Conservation (phyloP, 1,284 basidiomycete species). For the Malassezia arunalokei region DNA sequence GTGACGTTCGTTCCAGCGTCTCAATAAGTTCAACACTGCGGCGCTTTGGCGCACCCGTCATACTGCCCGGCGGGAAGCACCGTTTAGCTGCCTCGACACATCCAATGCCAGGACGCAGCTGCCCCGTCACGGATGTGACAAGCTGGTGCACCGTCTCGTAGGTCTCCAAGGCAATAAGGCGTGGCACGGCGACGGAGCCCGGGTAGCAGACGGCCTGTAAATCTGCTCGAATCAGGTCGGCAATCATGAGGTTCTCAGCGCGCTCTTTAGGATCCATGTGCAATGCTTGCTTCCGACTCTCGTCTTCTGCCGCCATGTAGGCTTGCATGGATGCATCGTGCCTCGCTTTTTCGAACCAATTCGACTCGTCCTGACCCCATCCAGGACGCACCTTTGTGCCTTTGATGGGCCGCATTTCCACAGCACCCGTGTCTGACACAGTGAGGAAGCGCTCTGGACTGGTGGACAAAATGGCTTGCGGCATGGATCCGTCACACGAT, state of each 20-base stretch:
- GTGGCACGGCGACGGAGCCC: constrained; percentile 65
- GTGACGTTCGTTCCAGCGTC: constrained; percentile 54
- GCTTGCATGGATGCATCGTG: constrained; percentile 19
- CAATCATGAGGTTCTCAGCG: constrained; percentile 97
- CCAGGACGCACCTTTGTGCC: constrained; percentile 53
- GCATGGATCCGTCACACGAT: background rate
- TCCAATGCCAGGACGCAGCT: constrained; percentile 48
- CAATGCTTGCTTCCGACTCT: constrained; percentile 49
- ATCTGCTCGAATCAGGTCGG: constrained; percentile 88
- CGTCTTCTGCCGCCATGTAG: constrained; percentile 43
- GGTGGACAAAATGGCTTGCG: constrained; percentile 54
- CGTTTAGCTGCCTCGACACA: constrained; percentile 62
- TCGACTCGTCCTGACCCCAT: constrained; percentile 30
- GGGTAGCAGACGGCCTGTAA: constrained; percentile 60
- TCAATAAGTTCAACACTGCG: constrained; percentile 82
- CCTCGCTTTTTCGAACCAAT: constrained; percentile 6
- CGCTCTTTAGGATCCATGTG: constrained; percentile 75
- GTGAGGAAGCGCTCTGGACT: constrained; percentile 88
- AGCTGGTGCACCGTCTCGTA: constrained; percentile 93
- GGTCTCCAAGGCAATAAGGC: constrained; percentile 79
- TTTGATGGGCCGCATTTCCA: constrained; percentile 89
- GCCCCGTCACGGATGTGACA: constrained; percentile 70
- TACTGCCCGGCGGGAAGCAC: constrained; percentile 62
- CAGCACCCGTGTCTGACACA: constrained; percentile 57
- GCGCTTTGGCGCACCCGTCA: constrained; percentile 95